These are phyloP conservation scores for Gossypium armourianum DNA, from an alignment of 441 rosid species.

Conservation along the genomic window DNA sequence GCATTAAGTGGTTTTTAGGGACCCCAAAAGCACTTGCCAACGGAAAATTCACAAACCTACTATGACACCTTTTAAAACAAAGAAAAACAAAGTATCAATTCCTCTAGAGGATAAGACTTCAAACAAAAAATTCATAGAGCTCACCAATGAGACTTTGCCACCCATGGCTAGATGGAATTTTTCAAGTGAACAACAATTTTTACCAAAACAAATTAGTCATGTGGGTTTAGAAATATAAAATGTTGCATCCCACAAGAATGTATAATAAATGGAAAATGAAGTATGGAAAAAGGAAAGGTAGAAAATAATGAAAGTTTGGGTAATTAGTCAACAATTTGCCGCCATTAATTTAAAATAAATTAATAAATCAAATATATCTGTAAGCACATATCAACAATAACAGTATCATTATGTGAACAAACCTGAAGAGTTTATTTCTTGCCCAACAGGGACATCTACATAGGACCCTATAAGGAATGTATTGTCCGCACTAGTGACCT, in stretches of 20 bases:
- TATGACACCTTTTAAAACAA: background rate
- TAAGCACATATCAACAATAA: background rate
- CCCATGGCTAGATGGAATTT: background rate
- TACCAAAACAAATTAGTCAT: background rate
- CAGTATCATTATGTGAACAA: conserved; percentile 15
- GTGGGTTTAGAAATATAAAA: too few relatives aligned
- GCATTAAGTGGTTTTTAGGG: background rate
- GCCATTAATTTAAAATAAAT: background rate
- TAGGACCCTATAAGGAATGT: conserved; percentile 58
- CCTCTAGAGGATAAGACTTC: background rate
- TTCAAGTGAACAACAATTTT: background rate
- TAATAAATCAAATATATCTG: background rate
- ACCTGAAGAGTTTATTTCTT: conserved; percentile 82
- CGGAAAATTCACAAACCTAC: background rate
- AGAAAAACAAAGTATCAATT: background rate
- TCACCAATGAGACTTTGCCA: background rate
- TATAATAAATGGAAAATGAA: background rate
- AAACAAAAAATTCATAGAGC: background rate
- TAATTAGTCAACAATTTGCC: background rate
- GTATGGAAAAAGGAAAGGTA: background rate
- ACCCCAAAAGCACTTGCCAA: background rate
- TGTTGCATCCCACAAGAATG: background rate
- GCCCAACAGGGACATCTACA: conserved; percentile 84
- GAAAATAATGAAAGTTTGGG: background rate
- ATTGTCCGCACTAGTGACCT: conserved; percentile 45